Evolutionary conservation across 140 eudicot genomes (phyloP), one percentile per base, ranked within the genome.

Genomic region (Oenanthe javanica): DNA sequence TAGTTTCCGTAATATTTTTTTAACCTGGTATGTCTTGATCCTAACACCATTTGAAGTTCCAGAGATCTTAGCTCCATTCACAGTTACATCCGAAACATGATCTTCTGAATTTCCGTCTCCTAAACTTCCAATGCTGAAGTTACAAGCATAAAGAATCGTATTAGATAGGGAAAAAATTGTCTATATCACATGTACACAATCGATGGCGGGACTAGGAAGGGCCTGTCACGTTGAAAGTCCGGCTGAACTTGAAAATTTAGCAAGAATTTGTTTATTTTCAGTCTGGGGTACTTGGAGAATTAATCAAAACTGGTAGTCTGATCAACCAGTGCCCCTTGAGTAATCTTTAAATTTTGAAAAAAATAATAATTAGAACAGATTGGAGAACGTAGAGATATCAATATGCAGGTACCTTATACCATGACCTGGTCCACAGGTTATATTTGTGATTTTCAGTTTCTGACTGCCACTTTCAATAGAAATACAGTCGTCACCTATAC

Each of bases 391-490:
- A 19, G 36, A 61, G 36, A 61, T 61, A 52, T 52, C 59, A 2
- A 42, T 42, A 4, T 52, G 25, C n/a, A 27, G 6, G 43, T 52
- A 94, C 98, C 98, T 94, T 63, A 94, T 92, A 27, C 98, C 98
- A 77, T 94, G 97, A 76, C 98, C 98, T 4, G 98, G 98, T 77
- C 98, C 98, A 45, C 98, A 94, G 46, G 89, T 89, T 83, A 94
- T 94, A 61, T 72, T 84, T 1, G 81, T 77, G 19, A 91, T 94
- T 78, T 80, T 89, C 73, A 94, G 85, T 12, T 77, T 83, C 77
- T 85, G 75, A 15, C 94, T 81, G 69, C 96, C 98, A 47, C 73
- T 86, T 70, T 81, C 97, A 40, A 94, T 89, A 1, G 98, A 92
- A 78, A 94, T 90, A 76, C 98, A 94, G 76, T 94, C 93, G 55